phyloP scores from a whole-genome alignment of 345 rosid species.

The Citrus sp. region DNA sequence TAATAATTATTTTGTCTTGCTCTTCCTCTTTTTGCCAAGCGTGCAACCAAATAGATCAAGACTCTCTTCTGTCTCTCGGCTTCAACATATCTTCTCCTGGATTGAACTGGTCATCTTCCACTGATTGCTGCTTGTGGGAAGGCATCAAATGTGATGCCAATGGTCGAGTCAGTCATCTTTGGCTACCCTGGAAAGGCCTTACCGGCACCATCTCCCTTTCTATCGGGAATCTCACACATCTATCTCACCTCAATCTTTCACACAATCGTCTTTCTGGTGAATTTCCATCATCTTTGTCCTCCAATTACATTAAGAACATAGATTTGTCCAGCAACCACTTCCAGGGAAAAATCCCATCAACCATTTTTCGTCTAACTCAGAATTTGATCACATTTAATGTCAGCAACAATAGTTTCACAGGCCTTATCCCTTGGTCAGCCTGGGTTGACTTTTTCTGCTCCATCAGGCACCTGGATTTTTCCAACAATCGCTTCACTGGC shows the following conservation, averaged over 20 bases:
- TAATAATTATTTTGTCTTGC: not conserved
- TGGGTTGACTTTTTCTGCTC: not conserved
- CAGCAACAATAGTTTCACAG: conserved; percentile 13
- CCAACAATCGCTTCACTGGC: conserved; percentile 3
- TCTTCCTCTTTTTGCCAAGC: not conserved
- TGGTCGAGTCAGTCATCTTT: not conserved
- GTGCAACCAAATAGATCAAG: not conserved
- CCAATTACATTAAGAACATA: not conserved
- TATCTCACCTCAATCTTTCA: conserved; percentile 2
- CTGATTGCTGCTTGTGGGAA: conserved; percentile 16
- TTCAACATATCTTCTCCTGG: conserved; percentile 1
- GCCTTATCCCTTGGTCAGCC: not conserved
- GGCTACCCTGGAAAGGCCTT: conserved; percentile 17
- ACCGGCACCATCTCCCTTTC: not conserved
- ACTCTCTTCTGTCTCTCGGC: not conserved
- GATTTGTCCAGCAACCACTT: conserved; percentile 1
- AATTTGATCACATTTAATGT: conserved; percentile 6
- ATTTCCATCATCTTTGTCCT: not conserved
- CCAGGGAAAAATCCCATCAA: not conserved
- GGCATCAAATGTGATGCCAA: conserved; percentile 4
- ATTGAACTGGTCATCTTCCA: conserved; percentile 18
- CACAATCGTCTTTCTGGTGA: conserved; percentile 16
- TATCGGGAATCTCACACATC: not conserved
- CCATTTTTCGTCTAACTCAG: not conserved
- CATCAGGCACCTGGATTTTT: conserved; percentile 10